These are phyloP conservation scores for Chamaecyparis obtusa DNA, from an alignment of 75 land plant genomes.

Conservation along the genomic window DNA sequence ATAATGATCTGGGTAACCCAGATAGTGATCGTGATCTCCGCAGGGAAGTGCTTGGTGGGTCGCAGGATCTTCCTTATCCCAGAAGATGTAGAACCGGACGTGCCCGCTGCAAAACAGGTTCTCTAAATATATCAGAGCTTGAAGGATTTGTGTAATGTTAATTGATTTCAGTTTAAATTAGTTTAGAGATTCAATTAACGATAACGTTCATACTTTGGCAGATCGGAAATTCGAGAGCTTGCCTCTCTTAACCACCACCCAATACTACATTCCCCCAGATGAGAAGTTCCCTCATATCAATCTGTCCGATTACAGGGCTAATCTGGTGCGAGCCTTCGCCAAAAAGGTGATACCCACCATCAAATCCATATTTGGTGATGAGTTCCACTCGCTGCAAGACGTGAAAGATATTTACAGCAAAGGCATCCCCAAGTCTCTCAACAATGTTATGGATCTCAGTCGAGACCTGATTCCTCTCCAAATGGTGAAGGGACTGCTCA, in stretches of 20 bases:
- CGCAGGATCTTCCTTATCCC: constrained; percentile 60
- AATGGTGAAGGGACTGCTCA: background rate
- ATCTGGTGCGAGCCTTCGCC: constrained; percentile 20
- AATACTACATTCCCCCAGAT: constrained; percentile 35
- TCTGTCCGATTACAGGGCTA: constrained; percentile 30
- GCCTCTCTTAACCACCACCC: background rate
- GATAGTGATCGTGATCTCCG: constrained; percentile 38
- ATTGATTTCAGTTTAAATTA: too few species aligned
- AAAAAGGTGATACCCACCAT: constrained; percentile 30
- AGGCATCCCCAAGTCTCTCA: background rate
- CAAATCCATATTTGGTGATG: constrained; percentile 18
- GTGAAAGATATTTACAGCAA: constrained; percentile 17
- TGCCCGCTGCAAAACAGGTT: constrained; percentile 31
- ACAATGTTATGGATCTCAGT: background rate
- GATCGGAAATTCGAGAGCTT: background rate
- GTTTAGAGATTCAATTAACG: background rate
- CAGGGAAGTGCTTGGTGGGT: constrained; percentile 66
- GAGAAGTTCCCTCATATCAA: constrained; percentile 46
- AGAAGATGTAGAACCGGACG: constrained; percentile 87
- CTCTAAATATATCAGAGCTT: background rate
- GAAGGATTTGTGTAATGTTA: too few species aligned
- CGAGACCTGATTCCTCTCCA: background rate
- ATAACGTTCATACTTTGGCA: background rate
- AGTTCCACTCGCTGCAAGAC: constrained; percentile 30
- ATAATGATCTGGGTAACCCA: constrained; percentile 87